phyloP scores from a whole-genome alignment of 2,329 filamentous ascomycete genomes.

The Colletotrichum orchidophilum region DNA sequence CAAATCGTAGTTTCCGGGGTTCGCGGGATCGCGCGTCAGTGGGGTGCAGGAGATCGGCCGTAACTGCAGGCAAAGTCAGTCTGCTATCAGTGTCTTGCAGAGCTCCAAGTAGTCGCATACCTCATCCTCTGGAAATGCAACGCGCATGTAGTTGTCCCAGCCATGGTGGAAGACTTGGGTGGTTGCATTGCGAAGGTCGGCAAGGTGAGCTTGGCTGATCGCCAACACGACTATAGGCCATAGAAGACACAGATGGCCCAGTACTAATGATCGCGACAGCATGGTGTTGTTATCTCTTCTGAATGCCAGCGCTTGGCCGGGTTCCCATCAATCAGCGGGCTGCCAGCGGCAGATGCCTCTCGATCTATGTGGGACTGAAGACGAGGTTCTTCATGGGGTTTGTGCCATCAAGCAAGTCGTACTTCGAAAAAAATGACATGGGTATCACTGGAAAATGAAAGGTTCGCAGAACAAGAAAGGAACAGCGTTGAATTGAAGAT shows the following conservation, averaged over 20 bases:
- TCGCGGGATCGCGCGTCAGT: conserved; percentile 82
- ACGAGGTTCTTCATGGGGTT: conserved; percentile 22
- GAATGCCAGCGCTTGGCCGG: background rate
- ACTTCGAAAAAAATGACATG: conserved; percentile 4
- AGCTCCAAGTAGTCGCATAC: conserved; percentile 48
- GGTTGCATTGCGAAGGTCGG: conserved; percentile 66
- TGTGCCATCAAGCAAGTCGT: background rate
- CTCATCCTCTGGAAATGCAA: conserved; percentile 97
- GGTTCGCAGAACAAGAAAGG: background rate
- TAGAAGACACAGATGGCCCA: conserved; percentile 42
- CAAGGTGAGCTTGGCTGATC: conserved; percentile 66
- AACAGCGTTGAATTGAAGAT: background rate
- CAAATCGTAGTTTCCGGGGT: conserved; percentile 83
- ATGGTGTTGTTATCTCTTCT: conserved; percentile 33
- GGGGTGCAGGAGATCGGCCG: conserved; percentile 87
- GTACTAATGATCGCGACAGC: conserved; percentile 37
- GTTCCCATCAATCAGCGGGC: conserved; percentile 36
- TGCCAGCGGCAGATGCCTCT: conserved; percentile 33
- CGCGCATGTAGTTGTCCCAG: conserved; percentile 91
- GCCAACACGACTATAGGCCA: conserved; percentile 52
- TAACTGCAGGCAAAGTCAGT: conserved; percentile 59
- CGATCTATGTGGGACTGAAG: conserved; percentile 26
- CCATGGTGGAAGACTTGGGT: conserved; percentile 95
- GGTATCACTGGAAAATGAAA: background rate
- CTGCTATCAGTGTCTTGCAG: background rate